These are phyloP conservation scores for Tephrocybe rancida DNA, from an alignment of 768 basidiomycete species.

Conservation along the genomic window DNA sequence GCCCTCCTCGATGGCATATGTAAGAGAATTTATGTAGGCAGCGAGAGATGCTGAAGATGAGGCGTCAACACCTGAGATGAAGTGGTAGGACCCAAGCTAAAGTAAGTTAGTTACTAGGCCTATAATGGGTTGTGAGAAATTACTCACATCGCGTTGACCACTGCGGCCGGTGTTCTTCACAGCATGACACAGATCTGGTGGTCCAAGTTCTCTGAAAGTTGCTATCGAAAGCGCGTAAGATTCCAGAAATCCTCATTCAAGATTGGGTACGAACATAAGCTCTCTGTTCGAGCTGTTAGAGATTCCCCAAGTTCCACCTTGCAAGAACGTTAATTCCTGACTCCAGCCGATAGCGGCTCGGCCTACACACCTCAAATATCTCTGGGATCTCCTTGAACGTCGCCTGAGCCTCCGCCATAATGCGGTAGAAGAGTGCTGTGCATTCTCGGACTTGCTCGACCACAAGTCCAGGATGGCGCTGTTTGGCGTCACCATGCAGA, in stretches of 20 bases:
- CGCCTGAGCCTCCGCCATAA: constrained; percentile 62
- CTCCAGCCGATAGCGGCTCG: not conserved
- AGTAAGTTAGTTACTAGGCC: not conserved
- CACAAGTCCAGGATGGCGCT: not conserved
- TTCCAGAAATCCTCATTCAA: constrained; percentile 5
- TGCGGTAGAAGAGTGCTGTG: constrained; percentile 8
- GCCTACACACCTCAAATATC: constrained; percentile 80
- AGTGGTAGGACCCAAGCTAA: constrained; percentile 95
- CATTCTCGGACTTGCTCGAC: not conserved
- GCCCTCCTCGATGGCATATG: constrained; percentile 90
- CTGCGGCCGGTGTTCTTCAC: constrained; percentile 86
- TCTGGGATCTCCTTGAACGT: constrained; percentile 94
- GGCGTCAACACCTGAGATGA: constrained; percentile 97
- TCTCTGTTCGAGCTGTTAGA: constrained; percentile 88
- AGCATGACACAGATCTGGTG: constrained; percentile 95
- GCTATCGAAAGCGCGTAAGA: constrained; percentile 50
- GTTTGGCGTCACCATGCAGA: constrained; percentile 5
- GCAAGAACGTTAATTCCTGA: constrained; percentile 10
- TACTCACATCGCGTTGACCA: constrained; percentile 84
- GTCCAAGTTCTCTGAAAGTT: constrained; percentile 95
- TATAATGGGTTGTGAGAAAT: not conserved
- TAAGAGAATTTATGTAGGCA: constrained; percentile 98
- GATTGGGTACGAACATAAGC: constrained; percentile 64
- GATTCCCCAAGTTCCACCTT: constrained; percentile 91
- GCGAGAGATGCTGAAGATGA: constrained; percentile 97